A percentile compares a stretch with the other conserved stretches of the same genome.
These are phyloP conservation scores for Paspalum notatum DNA, from an alignment of 176 grass and related monocot genomes.

Conservation along the genomic window DNA sequence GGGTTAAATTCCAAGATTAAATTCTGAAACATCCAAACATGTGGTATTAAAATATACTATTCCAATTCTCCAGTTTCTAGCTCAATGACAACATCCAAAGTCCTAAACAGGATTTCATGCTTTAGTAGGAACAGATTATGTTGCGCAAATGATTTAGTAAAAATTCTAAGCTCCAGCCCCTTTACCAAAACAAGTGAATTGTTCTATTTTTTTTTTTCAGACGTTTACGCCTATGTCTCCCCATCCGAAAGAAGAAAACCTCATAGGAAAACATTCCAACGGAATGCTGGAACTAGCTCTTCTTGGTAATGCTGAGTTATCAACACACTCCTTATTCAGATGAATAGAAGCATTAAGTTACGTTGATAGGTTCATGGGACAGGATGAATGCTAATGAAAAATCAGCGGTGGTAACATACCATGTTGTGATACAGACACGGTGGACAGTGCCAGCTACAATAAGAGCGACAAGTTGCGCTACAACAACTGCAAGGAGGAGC, in stretches of 20 bases:
- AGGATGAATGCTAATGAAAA: conserved; percentile 21
- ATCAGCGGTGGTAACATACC: conserved; percentile 49
- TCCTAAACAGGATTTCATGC: too few species aligned
- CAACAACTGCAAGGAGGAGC: conserved; percentile 69
- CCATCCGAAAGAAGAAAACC: background rate
- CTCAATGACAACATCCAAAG: too few species aligned
- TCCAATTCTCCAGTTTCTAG: too few species aligned
- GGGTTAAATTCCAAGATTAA: too few species aligned
- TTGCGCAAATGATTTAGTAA: background rate
- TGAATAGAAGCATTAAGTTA: conserved; percentile 16
- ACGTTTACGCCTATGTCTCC: background rate
- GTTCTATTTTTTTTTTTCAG: background rate
- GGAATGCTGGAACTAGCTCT: conserved; percentile 3
- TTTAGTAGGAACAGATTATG: background rate
- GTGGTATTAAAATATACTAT: too few species aligned
- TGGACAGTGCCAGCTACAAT: conserved; percentile 89
- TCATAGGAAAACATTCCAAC: background rate
- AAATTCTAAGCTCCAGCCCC: background rate
- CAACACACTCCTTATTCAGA: conserved; percentile 7
- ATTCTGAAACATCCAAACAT: too few species aligned
- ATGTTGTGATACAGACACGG: conserved; percentile 97
- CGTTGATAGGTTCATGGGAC: background rate
- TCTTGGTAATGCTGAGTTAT: background rate
- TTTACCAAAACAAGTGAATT: background rate
- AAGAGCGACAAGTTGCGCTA: conserved; percentile 86